Evolutionary conservation across 805 yeast genomes (phyloP), one percentile per base, ranked within the genome.

Genomic region (Saturnispora kantuleensis): DNA sequence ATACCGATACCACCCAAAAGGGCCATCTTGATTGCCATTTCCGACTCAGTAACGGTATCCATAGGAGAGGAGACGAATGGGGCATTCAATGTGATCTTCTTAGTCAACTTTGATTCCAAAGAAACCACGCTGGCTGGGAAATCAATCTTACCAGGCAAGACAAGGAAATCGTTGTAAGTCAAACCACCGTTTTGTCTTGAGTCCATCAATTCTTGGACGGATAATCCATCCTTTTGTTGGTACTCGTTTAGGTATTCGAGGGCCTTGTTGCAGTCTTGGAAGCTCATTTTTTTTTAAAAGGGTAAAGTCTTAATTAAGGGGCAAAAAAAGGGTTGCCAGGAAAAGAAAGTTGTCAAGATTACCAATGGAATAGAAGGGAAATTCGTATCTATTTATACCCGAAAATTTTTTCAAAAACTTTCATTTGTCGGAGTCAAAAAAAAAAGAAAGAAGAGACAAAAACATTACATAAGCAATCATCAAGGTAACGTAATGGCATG

Each of bases 1-100:
- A 93, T 85, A 79, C 98, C 98, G 66, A 93, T 87, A 69, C 98
- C 98, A 66, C 98, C 98, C 58, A 89, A 77, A 55, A 93, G 77
- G 55, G 98, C 97, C 97, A 93, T 89, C 70, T 88, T 81, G 57
- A 93, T 90, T 53, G 98, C 98, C 98, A 93, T 93, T 49, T 81
- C 85, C 51, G 88, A 70, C 74, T 93, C 98, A 47, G 98, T 93
- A 54, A 93, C 98, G 41, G 98, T 93, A 70, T 93, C 98, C 98
- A 93, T 93, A 56, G 98, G 98, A 59, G 97, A 87, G 16, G 97
- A 90, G 49, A 93, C 90, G 55, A 93, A 87, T 47, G 98, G 98
- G 39, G 96, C 73, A 73, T 84, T 88, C 68, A 93, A 74, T 45
- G 93, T 68, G 73, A 93, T 93, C 61, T 82, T 84, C 73, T 84